phyloP scores from a whole-genome alignment of 148 eudicot species.

The Rhododendron ovatum region DNA sequence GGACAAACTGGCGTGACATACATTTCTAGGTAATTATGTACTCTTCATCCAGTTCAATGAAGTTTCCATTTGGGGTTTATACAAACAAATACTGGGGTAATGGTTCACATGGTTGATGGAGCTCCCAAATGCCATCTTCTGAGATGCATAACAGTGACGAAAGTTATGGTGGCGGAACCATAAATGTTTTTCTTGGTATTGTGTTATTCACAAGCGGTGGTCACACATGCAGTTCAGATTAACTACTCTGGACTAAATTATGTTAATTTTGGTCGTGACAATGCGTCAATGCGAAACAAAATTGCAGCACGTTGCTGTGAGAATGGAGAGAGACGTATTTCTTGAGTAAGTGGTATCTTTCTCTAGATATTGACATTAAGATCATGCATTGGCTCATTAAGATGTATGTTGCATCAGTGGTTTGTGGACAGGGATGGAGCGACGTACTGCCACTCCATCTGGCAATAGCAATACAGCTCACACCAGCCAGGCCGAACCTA shows the following conservation, averaged over 20 bases:
- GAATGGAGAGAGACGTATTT: neutral
- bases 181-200: neutral
- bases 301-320: neutral
- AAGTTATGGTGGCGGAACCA: neutral
- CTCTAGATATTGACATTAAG: neutral
- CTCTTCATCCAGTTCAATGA: neutral
- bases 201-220: neutral
- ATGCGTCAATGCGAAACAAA: neutral
- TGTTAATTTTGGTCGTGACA: neutral
- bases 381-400: neutral
- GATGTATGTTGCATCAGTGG: neutral
- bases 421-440: too few relatives aligned
- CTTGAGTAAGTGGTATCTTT: neutral
- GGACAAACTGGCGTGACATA: slow-evolving; percentile 91
- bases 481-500: neutral
- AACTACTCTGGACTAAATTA: neutral
- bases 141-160: neutral
- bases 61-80: neutral
- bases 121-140: slow-evolving; percentile 1
- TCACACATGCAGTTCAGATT: neutral
- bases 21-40: slow-evolving; percentile 63
- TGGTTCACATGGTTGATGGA: neutral
- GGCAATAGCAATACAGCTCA: neutral
- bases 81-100: neutral
- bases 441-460: too few relatives aligned